Conservation (phyloP, 768 basidiomycete species). For the Tricholoma furcatifolium region DNA sequence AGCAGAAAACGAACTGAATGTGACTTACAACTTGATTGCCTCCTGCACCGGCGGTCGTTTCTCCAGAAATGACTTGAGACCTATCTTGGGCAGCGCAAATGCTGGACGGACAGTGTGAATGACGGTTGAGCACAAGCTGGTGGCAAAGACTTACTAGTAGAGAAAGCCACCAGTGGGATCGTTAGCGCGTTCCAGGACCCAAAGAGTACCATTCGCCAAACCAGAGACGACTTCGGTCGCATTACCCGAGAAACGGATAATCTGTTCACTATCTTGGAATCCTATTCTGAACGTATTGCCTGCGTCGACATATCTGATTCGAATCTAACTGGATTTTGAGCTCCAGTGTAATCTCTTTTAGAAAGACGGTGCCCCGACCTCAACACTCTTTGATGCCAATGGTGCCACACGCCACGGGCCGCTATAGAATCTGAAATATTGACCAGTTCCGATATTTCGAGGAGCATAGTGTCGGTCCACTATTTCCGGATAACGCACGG, state of each 20-base stretch:
- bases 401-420: neutral
- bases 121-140: neutral
- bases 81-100: slow-evolving; percentile 5
- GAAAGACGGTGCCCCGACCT: neutral
- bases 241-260: neutral
- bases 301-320: neutral
- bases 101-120: neutral
- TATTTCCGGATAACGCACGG: slow-evolving; percentile 4
- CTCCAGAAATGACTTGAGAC: slow-evolving; percentile 1
- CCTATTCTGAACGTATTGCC: slow-evolving; percentile 4
- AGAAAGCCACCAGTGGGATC: slow-evolving; percentile 4
- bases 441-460: no score
- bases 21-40: neutral
- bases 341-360: neutral
- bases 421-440: neutral
- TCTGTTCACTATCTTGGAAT: neutral
- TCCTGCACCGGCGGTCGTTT: neutral
- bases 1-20: neutral
- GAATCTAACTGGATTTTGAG: neutral
- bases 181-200: slow-evolving; percentile 4
- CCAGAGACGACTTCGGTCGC: neutral
- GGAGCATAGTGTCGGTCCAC: neutral
- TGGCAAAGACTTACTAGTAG: slow-evolving; percentile 6
- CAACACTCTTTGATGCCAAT: neutral
- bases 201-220: neutral